Evolutionary conservation across 2,329 filamentous ascomycete species (phyloP), one percentile per base, ranked within the genome.

Genomic region (Torrubiella hemipterigena): DNA sequence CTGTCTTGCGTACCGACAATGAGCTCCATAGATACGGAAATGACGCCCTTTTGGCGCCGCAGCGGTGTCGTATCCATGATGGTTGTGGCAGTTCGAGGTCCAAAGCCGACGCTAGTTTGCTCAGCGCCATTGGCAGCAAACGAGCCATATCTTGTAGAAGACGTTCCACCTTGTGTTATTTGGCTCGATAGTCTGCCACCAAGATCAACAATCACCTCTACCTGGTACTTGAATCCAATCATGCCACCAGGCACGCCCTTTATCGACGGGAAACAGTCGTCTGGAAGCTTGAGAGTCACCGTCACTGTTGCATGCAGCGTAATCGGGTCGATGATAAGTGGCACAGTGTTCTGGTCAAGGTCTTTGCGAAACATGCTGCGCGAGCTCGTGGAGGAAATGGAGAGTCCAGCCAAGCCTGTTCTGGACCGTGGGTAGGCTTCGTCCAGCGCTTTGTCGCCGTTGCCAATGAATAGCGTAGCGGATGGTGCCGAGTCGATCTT

Each of bases 301-400:
- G 79, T 91, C 25, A 96, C 74, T 27, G 80, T 79, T 2, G 86
- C 77, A 14, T 77, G 80, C 42, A 95, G 65, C 1, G 78, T 86
- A 17, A 55, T 61, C 1, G 87, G 89, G 47, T 96, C 81, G 32
- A 96, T 78, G 33, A 95, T 84, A 27, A 98, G 65, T 5, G 91
- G 87, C 14, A 82, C 80, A 34, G 93, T 85, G 2, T 81, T 79
- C 52, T 98, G 91, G 5, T 83, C 80, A 4, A 98, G 62, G 51
- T 98, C 91, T 52, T 96, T 96, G 32, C 91, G 80, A 51, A 95
- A 96, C n/a, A 91, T 72, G 52, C 87, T 91, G 50, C 77, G 89
- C 3, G 86, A 87, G 22, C 84, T 80, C 6, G 82, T 81, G 2
- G 85, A 91, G 2, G 83, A 84, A 24, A 96, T 65, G 2, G 87